Percentiles rank a stretch among this genome's conserved stretches.
Evolutionary conservation across 192 early-diverging fungal species (phyloP).

Genomic region (Borealophlyctis nickersoniae): DNA sequence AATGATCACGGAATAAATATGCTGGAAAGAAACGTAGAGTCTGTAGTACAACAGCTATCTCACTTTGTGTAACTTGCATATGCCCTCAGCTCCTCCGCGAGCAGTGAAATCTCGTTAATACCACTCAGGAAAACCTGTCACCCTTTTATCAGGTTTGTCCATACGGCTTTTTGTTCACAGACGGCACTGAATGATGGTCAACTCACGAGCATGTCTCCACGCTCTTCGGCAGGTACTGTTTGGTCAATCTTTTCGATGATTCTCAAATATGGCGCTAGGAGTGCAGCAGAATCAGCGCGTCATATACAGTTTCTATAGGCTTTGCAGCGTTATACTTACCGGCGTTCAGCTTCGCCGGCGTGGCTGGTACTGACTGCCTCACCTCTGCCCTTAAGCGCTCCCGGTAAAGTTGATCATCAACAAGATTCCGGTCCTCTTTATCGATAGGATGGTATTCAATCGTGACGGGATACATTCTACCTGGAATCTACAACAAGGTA

Average conservation of each 20-base stretch:
- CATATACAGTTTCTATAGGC: too few relatives aligned
- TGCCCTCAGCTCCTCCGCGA: conserved; percentile 48
- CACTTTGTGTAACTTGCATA: conserved; percentile 59
- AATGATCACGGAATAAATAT: not conserved
- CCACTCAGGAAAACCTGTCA: conserved; percentile 65
- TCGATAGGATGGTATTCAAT: conserved; percentile 54
- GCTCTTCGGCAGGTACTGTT: conserved; percentile 47
- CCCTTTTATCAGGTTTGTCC: conserved; percentile 64
- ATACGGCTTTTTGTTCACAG: conserved; percentile 32
- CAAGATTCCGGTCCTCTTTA: conserved; percentile 56
- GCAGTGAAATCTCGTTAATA: conserved; percentile 58
- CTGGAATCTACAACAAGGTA: conserved; percentile 49
- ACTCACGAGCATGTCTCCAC: conserved; percentile 60
- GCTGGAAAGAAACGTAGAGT: not conserved
- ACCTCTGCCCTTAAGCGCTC: conserved; percentile 36
- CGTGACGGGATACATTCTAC: conserved; percentile 62
- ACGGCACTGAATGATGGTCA: conserved; percentile 16
- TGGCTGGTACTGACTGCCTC: conserved; percentile 52
- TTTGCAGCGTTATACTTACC: conserved; percentile 48
- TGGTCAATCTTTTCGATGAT: conserved; percentile 63
- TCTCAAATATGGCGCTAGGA: conserved; percentile 53
- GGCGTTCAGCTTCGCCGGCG: conserved; percentile 40
- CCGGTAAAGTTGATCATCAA: conserved; percentile 46
- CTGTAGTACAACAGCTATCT: conserved; percentile 11
- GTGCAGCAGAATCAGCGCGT: too few relatives aligned